Evolutionary conservation across 2,329 filamentous ascomycete species (phyloP), one percentile per base, ranked within the genome.

Genomic region (Dothistroma pini): DNA sequence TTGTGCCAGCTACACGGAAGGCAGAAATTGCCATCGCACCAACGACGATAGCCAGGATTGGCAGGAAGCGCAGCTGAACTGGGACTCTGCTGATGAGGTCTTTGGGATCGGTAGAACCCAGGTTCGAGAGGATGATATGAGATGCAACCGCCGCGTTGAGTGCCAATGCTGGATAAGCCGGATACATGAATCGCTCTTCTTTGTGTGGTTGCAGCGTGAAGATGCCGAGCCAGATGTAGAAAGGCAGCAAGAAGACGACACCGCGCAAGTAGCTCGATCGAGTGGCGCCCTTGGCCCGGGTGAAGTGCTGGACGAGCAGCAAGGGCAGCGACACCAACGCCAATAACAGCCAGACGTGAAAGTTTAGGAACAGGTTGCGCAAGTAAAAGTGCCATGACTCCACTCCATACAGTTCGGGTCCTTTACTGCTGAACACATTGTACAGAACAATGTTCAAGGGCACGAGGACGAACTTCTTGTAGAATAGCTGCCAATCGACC

Each of bases 121-220:
- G 77, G 41, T 88, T 87, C 12, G 86, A 82, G 16, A 97, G 81
- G 1, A 96, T 71, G 60, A 96, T 89, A 74, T 97, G 92, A 38
- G 96, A 79, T 4, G 90, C 85, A 57, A 97, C 84, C 9, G 93
- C 90, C 2, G 93, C 93, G 70, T 96, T 97, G 38, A 99, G 81
- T 0, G 90, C 89, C 41, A 99, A 81, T 65, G 93, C 91, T 0
- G 95, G 95, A 71, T 99, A 99, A 1, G 86, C 90, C 0, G 95
- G 95, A 71, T 96, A 99, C 93, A 99, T 97, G 79, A 99, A 99
- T 7, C 95, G 84, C 77, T 99, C 95, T 75, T 99, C 95, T 72
- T 99, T 99, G 78, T 99, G 95, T 16, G 95, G 91, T 73, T 99
- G 95, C 9, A 89, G 74, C 0, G 90, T 93, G 78, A 99, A 97